Percentiles rank a stretch among this genome's conserved stretches.
These are phyloP conservation scores for Aspergillus quadrilineatus DNA, from an alignment of 2,329 filamentous ascomycete genomes.

Conservation along the genomic window DNA sequence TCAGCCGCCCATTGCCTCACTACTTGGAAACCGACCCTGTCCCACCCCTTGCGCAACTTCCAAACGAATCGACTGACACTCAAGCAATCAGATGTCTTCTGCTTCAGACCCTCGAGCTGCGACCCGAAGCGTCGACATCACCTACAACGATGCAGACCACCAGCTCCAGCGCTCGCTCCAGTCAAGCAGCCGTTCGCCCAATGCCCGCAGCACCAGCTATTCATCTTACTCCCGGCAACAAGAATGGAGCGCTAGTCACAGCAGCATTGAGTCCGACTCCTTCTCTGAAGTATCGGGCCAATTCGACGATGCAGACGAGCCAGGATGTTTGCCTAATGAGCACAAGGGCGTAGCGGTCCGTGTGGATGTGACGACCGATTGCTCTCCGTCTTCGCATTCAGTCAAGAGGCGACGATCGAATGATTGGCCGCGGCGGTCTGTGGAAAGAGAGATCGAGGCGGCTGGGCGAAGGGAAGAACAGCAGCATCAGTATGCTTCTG, in stretches of 20 bases:
- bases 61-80: background rate
- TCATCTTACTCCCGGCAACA: background rate
- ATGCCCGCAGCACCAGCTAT: slow-evolving; percentile 19
- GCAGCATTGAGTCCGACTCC: slow-evolving; percentile 21
- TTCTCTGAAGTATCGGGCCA: slow-evolving; percentile 35
- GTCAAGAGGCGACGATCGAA: slow-evolving; percentile 46
- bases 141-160: background rate
- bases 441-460: slow-evolving; percentile 20
- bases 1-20: background rate
- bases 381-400: slow-evolving; percentile 30
- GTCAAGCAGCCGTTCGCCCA: slow-evolving; percentile 16
- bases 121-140: background rate
- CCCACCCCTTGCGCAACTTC: slow-evolving; percentile 4
- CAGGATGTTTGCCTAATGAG: slow-evolving; percentile 17
- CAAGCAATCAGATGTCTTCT: slow-evolving; percentile 13
- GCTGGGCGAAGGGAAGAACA: slow-evolving; percentile 12
- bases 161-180: slow-evolving; percentile 26
- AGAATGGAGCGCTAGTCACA: slow-evolving; percentile 19
- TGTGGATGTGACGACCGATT: background rate
- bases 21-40: background rate
- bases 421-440: slow-evolving; percentile 41
- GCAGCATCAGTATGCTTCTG: background rate
- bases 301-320: slow-evolving; percentile 39
- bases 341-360: slow-evolving; percentile 7
- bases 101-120: background rate